Evolutionary conservation across 148 eudicot species (phyloP).

Genomic region (Bassia scoparia): DNA sequence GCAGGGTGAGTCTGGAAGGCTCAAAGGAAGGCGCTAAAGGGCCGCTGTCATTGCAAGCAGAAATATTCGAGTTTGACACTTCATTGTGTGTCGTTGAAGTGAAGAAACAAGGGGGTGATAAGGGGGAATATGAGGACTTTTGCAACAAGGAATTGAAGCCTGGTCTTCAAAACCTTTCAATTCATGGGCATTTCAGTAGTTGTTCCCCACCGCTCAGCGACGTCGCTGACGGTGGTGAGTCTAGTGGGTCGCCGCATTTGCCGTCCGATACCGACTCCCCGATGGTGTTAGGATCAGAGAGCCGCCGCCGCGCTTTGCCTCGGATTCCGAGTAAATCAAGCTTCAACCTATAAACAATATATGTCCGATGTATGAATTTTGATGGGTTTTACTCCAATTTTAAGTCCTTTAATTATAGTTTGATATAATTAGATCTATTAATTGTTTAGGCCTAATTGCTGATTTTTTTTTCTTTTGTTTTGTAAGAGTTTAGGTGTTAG

Average conservation of each 20-base stretch:
- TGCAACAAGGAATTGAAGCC: constrained; percentile 59
- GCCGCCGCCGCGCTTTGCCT: too few relatives aligned
- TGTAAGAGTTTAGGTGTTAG: background rate
- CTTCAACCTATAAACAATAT: too few relatives aligned
- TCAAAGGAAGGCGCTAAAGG: constrained; percentile 61
- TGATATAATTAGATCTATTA: background rate
- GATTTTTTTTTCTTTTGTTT: background rate
- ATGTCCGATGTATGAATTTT: too few relatives aligned
- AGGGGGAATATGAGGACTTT: constrained; percentile 63
- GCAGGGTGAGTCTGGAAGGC: constrained; percentile 69
- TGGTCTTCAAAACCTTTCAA: constrained; percentile 39
- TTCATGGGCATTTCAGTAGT: background rate
- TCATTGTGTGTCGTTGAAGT: constrained; percentile 67
- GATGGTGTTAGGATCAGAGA: too few relatives aligned
- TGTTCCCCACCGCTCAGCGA: background rate
- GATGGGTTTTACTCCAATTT: background rate
- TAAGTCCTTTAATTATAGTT: background rate
- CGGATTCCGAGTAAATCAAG: constrained; percentile 33
- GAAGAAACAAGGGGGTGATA: constrained; percentile 74
- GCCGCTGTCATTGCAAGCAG: constrained; percentile 62
- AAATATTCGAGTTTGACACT: constrained; percentile 79
- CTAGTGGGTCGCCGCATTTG: constrained; percentile 18
- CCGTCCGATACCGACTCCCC: constrained; percentile 40
- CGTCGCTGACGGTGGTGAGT: too few relatives aligned
- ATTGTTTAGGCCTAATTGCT: too few relatives aligned